Evolutionary conservation across 495 filamentous ascomycete species (phyloP), one percentile per base, ranked within the genome.

Genomic region (Sabuloglossum arenarium): DNA sequence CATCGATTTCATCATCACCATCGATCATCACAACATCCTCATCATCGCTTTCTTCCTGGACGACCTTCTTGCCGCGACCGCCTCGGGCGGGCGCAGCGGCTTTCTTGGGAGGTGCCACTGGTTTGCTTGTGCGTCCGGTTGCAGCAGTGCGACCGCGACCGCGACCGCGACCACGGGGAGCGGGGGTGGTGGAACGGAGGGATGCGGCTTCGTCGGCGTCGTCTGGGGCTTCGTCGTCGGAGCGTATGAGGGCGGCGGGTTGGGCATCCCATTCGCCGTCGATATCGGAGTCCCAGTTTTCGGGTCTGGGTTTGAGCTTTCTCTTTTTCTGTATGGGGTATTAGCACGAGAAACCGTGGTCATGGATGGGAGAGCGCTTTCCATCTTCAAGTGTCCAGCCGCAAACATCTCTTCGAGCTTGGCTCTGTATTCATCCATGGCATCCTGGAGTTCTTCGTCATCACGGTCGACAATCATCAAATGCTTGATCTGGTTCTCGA

Each of bases 231-330:
- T 75, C 76, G 37, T 72, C 70, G 47, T 81, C 76, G 1, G 73
- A 74, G 58, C 70, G 71, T 37, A 77, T 71, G n/a, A 84, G 68
- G 11, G 86, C 86, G 0, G 78, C 79, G 0, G 83, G 79, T 56
- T 88, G 78, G 57, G 91, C 84, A 45, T 79, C 79, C 91, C 91
- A 97, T 30, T 72, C 66, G 34, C 93, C 91, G 55, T 95, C 81
- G 34, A 86, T 65, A 58, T 97, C 89, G 3, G 76, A 80, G 64
- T 96, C 86, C 89, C 90, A 99, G 9, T 67, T 69, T 27, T 82
- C 81, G 3, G 91, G 91, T 59, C 77, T 78, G 21, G 81, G 78
- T 67, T 88, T 94, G 53, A 81, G 70, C 58, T 80, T 85, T 53
- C 71, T 75, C 59, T 74, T 75, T 30, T 65, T 69, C 56, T 76